Base-by-base conservation (phyloP, 1,139 yeast genomes). In the Diutina siamensis region DNA sequence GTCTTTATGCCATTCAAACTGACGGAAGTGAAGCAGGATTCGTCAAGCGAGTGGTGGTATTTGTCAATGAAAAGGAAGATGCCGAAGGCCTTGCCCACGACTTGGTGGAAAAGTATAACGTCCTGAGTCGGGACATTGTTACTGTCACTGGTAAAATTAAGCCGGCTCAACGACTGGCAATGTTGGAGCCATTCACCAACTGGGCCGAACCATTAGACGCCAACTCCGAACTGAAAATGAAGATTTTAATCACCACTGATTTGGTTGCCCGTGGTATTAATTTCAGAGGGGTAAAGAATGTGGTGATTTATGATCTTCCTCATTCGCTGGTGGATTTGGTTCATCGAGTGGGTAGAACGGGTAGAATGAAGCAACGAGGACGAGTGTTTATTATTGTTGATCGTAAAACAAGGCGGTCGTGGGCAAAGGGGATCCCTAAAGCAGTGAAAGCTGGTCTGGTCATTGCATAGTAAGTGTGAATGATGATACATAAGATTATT, bases 331-430 rank as follows among this genome's bases (percentile, higher is more conserved):
- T 86, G 28, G 98, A 89, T 61, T 69, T 92, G 48, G 78, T 92
- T 19, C 98, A 92, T 58, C 70, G 98, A 50, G 82, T 88, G 3
- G 98, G 98, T 2, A 75, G 98, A 63, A 92, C 97, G 0, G 97
- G 97, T 4, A 70, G 98, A 58, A 83, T 88, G 83, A 84, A 83
- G 46, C 88, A 84, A 58, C 72, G 83, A 40, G 98, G 98, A 17
- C 72, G 96, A 50, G 96, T 86, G 2, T 81, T 87, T 54, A 68
- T 89, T 55, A 78, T 89, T 48, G 68, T 69, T 32, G 83, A 82
- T 54, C 79, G 80, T 52, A 74, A 74, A 54, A 82, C 85, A 45
- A 67, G 67, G 27, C 80, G 82, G 55, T 72, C 84, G 8, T 88
- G 95, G 92, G 81, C 89, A 27, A 81, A 81, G 56, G 95, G 94